Evolutionary conservation across 1,284 basidiomycete genomes (phyloP), one percentile per base, ranked within the genome.

Genomic region (Afroboletus lepidellus): DNA sequence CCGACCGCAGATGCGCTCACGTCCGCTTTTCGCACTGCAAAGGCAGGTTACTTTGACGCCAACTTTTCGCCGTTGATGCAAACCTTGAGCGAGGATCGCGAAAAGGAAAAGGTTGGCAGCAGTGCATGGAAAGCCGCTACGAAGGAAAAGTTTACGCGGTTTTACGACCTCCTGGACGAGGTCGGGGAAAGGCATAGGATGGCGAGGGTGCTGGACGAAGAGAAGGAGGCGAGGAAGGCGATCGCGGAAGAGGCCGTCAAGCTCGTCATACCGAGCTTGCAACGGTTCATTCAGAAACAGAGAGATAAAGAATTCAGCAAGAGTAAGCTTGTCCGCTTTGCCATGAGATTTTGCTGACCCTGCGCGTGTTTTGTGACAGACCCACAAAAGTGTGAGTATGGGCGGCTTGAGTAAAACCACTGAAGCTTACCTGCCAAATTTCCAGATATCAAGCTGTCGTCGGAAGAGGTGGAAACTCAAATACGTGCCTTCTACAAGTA

Each of bases 271-370:
- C 87, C 89, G 20, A 80, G 79, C 32, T 71, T 92, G 57, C 79
- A 86, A 66, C 71, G 81, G 53, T 91, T 91, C 63, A 80, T 79
- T 53, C 84, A 86, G 69, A 85, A 84, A 64, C 82, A 87, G 59
- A 75, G 76, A 38, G 87, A 87, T 47, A 90, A 87, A 66, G 88
- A 90, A 57, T 90, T 90, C 60, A 90, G 87, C 67, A 90, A 88
- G 73, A 89, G 90, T 90, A 57, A 11, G 20, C 33, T 9, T 20
- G 24, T 39, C 27, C 48, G 54, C 46, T 46, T 50, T 48, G 16
- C 6, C 8, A 15, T 8, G 30, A 2, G 3, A 7, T 32, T 47
- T 23, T 5, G 13, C 50, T 53, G n/a, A 47, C 33, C 4, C 3
- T 25, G 9, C 5, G 13, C 48, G 46, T n/a, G 12, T 13, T 43